These are phyloP conservation scores for Alternaria conjuncta DNA, from an alignment of 2,329 filamentous ascomycete species.

Conservation along the genomic window DNA sequence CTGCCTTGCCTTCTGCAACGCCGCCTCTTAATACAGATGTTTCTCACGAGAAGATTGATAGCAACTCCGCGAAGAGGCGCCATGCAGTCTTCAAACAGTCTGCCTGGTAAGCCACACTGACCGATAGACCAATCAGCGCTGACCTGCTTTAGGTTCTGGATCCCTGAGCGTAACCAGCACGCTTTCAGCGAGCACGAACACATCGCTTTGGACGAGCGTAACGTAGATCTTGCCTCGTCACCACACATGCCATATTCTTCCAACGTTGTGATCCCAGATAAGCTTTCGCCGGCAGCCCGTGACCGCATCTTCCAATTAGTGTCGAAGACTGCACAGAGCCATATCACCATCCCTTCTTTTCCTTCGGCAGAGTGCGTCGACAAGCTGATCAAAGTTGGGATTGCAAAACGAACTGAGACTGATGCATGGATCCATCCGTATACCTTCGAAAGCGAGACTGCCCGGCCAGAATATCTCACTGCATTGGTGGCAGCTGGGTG, in stretches of 20 bases:
- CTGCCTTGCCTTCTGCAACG: not conserved
- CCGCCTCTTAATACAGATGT: not conserved
- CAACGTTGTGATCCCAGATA: slow-evolving; percentile 30
- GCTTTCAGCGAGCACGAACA: slow-evolving; percentile 38
- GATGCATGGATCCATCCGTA: slow-evolving; percentile 46
- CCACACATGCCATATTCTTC: slow-evolving; percentile 36
- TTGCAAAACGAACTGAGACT: slow-evolving; percentile 39
- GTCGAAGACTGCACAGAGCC: slow-evolving; percentile 34
- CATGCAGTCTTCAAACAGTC: slow-evolving; percentile 24
- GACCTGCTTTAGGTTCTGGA: slow-evolving; percentile 23
- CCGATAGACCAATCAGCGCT: not conserved
- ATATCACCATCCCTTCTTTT: slow-evolving; percentile 38
- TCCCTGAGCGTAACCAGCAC: slow-evolving; percentile 35
- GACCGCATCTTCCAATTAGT: slow-evolving; percentile 43
- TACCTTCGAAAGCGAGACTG: slow-evolving; percentile 30
- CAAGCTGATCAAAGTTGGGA: slow-evolving; percentile 39
- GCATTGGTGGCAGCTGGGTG: slow-evolving; percentile 41
- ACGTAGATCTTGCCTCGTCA: slow-evolving; percentile 36
- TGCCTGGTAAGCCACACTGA: slow-evolving; percentile 9
- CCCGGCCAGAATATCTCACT: slow-evolving; percentile 34
- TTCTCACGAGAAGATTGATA: not conserved
- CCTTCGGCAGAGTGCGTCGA: slow-evolving; percentile 38
- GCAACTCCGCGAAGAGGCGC: slow-evolving; percentile 16
- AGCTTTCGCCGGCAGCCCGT: slow-evolving; percentile 24
- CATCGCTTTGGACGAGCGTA: slow-evolving; percentile 32